These are phyloP conservation scores for Fusarium ambrosium DNA, from an alignment of 2,329 filamentous ascomycete genomes.

Conservation along the genomic window DNA sequence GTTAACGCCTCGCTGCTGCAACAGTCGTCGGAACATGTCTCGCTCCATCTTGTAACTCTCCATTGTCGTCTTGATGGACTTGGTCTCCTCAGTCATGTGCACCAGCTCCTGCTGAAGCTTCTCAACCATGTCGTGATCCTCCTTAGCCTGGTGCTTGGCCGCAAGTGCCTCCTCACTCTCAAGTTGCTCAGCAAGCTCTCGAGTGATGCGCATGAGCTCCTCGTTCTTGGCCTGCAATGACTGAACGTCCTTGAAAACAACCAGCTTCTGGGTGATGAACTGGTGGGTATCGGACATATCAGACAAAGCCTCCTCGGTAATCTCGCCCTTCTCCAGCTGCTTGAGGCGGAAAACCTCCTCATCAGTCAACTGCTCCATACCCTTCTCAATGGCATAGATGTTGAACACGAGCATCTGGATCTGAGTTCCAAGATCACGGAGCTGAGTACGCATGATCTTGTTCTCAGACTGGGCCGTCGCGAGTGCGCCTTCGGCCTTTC, in stretches of 20 bases:
- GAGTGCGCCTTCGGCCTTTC: conserved; percentile 83
- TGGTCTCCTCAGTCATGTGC: conserved; percentile 85
- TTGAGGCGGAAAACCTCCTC: conserved; percentile 83
- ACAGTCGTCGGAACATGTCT: conserved; percentile 96
- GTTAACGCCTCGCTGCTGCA: conserved; percentile 77
- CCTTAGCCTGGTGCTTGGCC: conserved; percentile 71
- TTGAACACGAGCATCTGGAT: conserved; percentile 93
- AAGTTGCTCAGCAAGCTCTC: conserved; percentile 88
- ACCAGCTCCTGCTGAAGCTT: conserved; percentile 79
- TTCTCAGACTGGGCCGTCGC: conserved; percentile 75
- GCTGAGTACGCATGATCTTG: conserved; percentile 84
- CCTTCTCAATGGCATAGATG: conserved; percentile 84
- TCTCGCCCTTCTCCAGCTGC: conserved; percentile 80
- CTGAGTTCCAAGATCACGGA: conserved; percentile 90
- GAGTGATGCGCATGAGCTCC: conserved; percentile 84
- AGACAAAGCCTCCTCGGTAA: conserved; percentile 77
- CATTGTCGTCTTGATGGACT: conserved; percentile 83
- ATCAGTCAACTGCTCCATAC: conserved; percentile 76
- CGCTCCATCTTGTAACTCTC: conserved; percentile 96
- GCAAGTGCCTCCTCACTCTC: conserved; percentile 88
- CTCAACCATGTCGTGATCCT: conserved; percentile 80
- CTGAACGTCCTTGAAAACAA: conserved; percentile 86
- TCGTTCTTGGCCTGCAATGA: conserved; percentile 91
- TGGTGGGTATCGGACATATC: conserved; percentile 87
- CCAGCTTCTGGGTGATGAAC: conserved; percentile 90